Evolutionary conservation across 2,329 filamentous ascomycete species (phyloP), one percentile per base, ranked within the genome.

Genomic region (Beauveria australis): DNA sequence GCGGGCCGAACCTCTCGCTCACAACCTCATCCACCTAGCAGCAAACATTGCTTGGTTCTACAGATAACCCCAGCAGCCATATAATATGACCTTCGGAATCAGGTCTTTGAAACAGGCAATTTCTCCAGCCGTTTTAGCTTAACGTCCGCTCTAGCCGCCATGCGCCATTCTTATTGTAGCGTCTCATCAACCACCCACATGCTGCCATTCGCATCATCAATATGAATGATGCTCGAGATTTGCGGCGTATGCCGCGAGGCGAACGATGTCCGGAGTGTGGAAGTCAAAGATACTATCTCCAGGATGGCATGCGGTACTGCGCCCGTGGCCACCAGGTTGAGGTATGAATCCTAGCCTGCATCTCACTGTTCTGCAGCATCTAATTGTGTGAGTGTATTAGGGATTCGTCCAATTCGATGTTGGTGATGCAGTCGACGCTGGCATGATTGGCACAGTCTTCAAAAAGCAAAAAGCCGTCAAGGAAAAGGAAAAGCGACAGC

Each of bases 291-390:
- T 91, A 88, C 75, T 89, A 90, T 69, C 77, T 87, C 37, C 86
- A 92, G 65, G 89, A 89, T 73, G 90, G 91, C 3, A 82, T 87
- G 61, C 84, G 87, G 64, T 95, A 90, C 72, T 96, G 91, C 73
- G 81, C 87, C 64, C 87, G 89, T 66, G 91, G 91, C 37, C 91
- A 95, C 76, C 84, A 87, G 66, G 86, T 92, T 66, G 86, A 91
- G 75, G 89, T 90, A 75, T 63, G 73, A 63, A 12, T 33, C 12
- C 14, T 18, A 24, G 5, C 33, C 18, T 19, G 12, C 14, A 9
- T 28, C 37, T 41, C 22, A 12, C 9, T 24, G 33, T n/a, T n/a
- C 30, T 53, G 28, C 12, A 9, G 10, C n/a, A 19, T 3, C n/a
- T 47, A 24, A 63, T 7, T 10, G 8, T 64, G 24, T 69, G 24